These are phyloP conservation scores for Ophiocordyceps unilateralis DNA, from an alignment of 2,329 filamentous ascomycete species.

Conservation along the genomic window DNA sequence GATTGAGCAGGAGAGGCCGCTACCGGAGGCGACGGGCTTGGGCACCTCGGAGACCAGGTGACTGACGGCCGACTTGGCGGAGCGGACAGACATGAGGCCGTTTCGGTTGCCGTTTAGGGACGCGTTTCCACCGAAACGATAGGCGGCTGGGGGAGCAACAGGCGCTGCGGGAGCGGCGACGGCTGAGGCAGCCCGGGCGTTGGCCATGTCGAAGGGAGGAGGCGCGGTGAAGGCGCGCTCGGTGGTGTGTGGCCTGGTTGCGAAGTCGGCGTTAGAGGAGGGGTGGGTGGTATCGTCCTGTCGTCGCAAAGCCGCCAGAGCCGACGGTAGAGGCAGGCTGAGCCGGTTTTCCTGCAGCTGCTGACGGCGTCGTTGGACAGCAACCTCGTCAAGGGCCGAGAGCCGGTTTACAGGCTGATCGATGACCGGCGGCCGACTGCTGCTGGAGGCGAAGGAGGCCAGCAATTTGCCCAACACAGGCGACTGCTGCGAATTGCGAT, in stretches of 20 bases:
- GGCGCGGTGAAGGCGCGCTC: background rate
- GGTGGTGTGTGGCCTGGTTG: background rate
- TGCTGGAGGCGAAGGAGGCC: conserved; percentile 2
- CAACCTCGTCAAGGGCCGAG: conserved; percentile 14
- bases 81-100: conserved; percentile 32
- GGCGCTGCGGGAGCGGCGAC: conserved; percentile 12
- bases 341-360: background rate
- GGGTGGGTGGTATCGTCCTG: background rate
- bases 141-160: conserved; percentile 7
- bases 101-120: conserved; percentile 20
- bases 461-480: conserved; percentile 5
- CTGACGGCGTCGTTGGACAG: conserved; percentile 5
- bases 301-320: background rate
- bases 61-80: conserved; percentile 31
- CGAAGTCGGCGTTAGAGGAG: background rate
- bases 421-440: background rate
- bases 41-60: conserved; percentile 35
- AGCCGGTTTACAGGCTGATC: background rate
- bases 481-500: background rate
- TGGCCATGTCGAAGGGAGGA: conserved; percentile 1
- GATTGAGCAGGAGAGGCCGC: conserved; percentile 58
- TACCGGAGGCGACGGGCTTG: conserved; percentile 67
- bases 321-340: background rate
- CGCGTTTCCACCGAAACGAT: conserved; percentile 6
- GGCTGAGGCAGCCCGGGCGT: conserved; percentile 2